phyloP scores from a whole-genome alignment of 176 grass and related monocot genomes.

The Musa troglodytarum region DNA sequence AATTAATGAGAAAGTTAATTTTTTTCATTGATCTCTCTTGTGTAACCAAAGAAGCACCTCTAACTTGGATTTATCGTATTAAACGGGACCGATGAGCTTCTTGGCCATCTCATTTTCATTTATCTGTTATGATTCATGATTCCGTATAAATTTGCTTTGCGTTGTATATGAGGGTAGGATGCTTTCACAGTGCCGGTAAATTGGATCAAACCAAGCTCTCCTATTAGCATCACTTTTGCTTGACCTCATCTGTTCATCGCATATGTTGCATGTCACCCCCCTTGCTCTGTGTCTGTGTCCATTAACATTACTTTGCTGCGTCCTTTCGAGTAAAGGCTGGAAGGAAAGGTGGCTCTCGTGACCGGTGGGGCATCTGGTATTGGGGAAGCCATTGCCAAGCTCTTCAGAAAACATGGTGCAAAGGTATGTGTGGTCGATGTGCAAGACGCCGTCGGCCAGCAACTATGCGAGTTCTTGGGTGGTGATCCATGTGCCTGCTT shows the following conservation, averaged over 20 bases:
- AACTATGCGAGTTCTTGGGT: conserved; percentile 45
- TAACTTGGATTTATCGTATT: too few relatives aligned
- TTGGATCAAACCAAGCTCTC: too few relatives aligned
- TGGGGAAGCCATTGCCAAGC: conserved; percentile 62
- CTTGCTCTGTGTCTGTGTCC: neutral
- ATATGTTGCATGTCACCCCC: neutral
- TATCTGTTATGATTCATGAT: too few relatives aligned
- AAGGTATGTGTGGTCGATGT: conserved; percentile 76
- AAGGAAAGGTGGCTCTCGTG: conserved; percentile 73
- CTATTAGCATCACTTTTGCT: neutral
- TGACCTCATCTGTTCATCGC: neutral
- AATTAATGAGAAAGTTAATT: too few relatives aligned
- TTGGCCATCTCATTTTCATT: too few relatives aligned
- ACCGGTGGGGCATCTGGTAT: conserved; percentile 71
- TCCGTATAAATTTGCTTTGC: too few relatives aligned
- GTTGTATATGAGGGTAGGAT: too few relatives aligned
- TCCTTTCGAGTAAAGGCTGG: conserved; percentile 33
- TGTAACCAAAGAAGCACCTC: too few relatives aligned
- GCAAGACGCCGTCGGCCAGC: conserved; percentile 43
- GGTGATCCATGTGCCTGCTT: conserved; percentile 28
- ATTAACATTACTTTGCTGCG: neutral
- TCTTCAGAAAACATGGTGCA: conserved; percentile 74
- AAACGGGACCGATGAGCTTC: too few relatives aligned
- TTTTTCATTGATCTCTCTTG: too few relatives aligned
- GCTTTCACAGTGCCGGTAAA: too few relatives aligned